phyloP scores from a whole-genome alignment of 352 stramenopile species.

The Globisporangium paroecandrum region DNA sequence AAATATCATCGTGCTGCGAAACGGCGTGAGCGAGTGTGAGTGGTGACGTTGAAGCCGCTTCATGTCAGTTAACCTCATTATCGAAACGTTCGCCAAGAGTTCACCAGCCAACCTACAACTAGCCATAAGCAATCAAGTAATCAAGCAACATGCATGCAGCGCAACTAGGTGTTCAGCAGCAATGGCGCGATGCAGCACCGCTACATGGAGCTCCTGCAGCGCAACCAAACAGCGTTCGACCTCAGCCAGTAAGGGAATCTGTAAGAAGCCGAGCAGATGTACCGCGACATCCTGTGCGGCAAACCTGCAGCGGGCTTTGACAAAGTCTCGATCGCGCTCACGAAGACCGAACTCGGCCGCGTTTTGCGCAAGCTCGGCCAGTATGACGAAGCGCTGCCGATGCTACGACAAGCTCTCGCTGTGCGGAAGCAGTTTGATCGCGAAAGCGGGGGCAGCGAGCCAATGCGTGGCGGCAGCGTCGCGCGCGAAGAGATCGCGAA shows the following conservation, averaged over 20 bases:
- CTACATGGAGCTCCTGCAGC: slow-evolving; percentile 44
- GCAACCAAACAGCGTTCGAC: slow-evolving; percentile 37
- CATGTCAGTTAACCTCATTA: not conserved
- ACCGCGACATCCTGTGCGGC: slow-evolving; percentile 45
- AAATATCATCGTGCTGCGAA: not conserved
- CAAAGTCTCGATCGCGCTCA: slow-evolving; percentile 49
- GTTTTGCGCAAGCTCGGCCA: slow-evolving; percentile 40
- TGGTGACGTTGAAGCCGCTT: not conserved
- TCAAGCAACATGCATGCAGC: not conserved
- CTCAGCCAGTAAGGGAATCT: slow-evolving; percentile 37
- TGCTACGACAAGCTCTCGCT: slow-evolving; percentile 37
- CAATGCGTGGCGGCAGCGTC: slow-evolving; percentile 48
- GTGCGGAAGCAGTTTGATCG: not conserved
- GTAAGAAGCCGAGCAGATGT: slow-evolving; percentile 31
- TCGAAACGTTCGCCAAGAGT: not conserved
- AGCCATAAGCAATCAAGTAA: not conserved
- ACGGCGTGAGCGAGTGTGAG: not conserved
- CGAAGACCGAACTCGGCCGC: slow-evolving; percentile 46
- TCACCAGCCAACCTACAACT: not conserved
- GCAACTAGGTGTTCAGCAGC: not conserved
- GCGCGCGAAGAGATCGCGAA: slow-evolving; percentile 67
- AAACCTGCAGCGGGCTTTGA: slow-evolving; percentile 50
- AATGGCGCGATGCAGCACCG: not conserved
- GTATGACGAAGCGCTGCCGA: slow-evolving; percentile 40
- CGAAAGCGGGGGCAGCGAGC: not conserved